These are phyloP conservation scores for Angophora floribunda DNA, from an alignment of 345 rosid genomes.

Conservation along the genomic window DNA sequence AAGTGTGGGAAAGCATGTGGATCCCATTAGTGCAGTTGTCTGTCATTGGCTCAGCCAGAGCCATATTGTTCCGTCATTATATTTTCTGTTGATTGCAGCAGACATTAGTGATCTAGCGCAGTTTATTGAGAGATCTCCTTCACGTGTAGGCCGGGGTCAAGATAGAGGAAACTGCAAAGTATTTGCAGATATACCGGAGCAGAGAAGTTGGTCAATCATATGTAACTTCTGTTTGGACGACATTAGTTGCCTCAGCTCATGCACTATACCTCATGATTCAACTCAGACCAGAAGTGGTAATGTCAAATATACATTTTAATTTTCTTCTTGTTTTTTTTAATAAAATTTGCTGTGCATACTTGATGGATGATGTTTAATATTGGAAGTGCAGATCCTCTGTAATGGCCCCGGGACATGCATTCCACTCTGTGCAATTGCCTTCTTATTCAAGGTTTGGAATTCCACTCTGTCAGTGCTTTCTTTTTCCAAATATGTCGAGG, in stretches of 20 bases:
- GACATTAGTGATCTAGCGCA: background rate
- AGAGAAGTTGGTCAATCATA: conserved; percentile 97
- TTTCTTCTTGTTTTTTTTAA: background rate
- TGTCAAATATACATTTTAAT: background rate
- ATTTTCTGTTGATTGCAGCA: background rate
- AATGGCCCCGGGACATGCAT: conserved; percentile 89
- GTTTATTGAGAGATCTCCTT: background rate
- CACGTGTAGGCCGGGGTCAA: conserved; percentile 1
- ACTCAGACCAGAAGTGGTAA: conserved; percentile 88
- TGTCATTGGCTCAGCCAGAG: background rate
- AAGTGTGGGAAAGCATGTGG: background rate
- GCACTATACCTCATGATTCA: conserved; percentile 69
- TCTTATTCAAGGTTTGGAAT: conserved; percentile 59
- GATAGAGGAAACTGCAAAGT: conserved; percentile 34
- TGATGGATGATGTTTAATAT: background rate
- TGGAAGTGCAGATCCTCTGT: conserved; percentile 56
- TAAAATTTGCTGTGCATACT: background rate
- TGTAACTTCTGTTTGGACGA: conserved; percentile 76
- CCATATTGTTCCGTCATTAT: background rate
- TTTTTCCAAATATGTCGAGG: background rate
- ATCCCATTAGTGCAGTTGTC: background rate
- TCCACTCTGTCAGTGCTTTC: background rate
- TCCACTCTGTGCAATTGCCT: conserved; percentile 74
- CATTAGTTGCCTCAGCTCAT: conserved; percentile 56
- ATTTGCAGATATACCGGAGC: conserved; percentile 77